Conservation (phyloP, 1,284 basidiomycete species). For the Rhodotorula sp. region DNA sequence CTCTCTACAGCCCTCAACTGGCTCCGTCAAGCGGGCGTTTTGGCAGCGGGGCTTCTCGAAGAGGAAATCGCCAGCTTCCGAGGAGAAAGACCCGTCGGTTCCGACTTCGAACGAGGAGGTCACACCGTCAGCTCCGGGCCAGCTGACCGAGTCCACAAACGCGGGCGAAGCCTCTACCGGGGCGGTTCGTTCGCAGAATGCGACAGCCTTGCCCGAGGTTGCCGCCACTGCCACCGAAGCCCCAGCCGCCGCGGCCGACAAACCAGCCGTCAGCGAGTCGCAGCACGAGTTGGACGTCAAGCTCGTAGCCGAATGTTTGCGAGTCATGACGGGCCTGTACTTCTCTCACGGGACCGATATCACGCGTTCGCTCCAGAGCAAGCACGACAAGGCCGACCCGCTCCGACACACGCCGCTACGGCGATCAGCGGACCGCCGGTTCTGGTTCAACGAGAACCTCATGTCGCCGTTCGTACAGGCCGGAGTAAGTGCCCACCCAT, state of each 20-base stretch:
- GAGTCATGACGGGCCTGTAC: slow-evolving; percentile 74
- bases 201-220: background rate
- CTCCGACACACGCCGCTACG: slow-evolving; percentile 56
- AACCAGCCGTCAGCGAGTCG: slow-evolving; percentile 23
- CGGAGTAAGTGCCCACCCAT: slow-evolving; percentile 41
- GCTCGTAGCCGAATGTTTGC: slow-evolving; percentile 67
- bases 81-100: background rate
- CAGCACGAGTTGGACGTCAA: slow-evolving; percentile 71
- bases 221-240: background rate
- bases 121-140: background rate
- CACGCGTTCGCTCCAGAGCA: slow-evolving; percentile 55
- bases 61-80: background rate
- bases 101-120: background rate
- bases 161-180: background rate
- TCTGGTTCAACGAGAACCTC: slow-evolving; percentile 88
- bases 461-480: slow-evolving; percentile 58
- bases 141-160: background rate
- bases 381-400: slow-evolving; percentile 66
- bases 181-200: background rate
- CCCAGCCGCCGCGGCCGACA: background rate
- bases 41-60: slow-evolving; percentile 26
- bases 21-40: slow-evolving; percentile 17
- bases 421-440: slow-evolving; percentile 75
- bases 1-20: background rate
- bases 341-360: slow-evolving; percentile 58